Base-by-base conservation (phyloP, 2,329 filamentous ascomycete species). In the Cladobotryum mycophilum region DNA sequence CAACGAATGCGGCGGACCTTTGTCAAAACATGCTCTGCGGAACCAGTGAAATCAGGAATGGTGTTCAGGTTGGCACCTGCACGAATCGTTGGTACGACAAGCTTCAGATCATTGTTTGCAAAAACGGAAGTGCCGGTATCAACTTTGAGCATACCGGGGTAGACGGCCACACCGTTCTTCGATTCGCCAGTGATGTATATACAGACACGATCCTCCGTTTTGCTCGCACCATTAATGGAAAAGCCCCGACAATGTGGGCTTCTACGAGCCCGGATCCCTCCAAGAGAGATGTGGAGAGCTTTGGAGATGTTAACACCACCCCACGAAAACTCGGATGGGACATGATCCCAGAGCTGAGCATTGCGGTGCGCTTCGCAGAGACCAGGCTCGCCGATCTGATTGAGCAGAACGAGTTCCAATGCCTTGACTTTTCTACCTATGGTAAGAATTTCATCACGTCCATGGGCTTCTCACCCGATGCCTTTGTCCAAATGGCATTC, bases 51-150 rank as follows among this genome's bases (percentile, higher is more conserved):
- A 85, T 97, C 12, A 88, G 95, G 62, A 88, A 86, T 64, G 93
- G 93, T 4, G 88, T 99, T 2, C 93, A 99, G 70, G 90, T 96
- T 41, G 93, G 93, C 30, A 97, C 93, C 2, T 99, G 93, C 71
- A 96, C 92, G 13, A 99, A 99, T 69, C 80, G 93, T 55, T 99
- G 93, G 93, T 99, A 99, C 64, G 93, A 99, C 72, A 99, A 99
- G 73, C 77, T 99, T 44, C 93, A 99, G 66, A 96, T 99, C 55
- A 97, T 99, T 49, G 93, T 99, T 46, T 97, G 93, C 77, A 95
- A 96, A 73, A 99, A 97, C 69, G 93, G 93, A 51, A 96, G 89
- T 64, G 93, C 93, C 0, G 93, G 93, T 5, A 97, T 99, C 81
- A 99, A 99, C 71, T 97, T 99, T 62, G 93, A 99, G 68, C 93